phyloP scores from a whole-genome alignment of 345 rosid species.

The Bruguiera sexangula region DNA sequence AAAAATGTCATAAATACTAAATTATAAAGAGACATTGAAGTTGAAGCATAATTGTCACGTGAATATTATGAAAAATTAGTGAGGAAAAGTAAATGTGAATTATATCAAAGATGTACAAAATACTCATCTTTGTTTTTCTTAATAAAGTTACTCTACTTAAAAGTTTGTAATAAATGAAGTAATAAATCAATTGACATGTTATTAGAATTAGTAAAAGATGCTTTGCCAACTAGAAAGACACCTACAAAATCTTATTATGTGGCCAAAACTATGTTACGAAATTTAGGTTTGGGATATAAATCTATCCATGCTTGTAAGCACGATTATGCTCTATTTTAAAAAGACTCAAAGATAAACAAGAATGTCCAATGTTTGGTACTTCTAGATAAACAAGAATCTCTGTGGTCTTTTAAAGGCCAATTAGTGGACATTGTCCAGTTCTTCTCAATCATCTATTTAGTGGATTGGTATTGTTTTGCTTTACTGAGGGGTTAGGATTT shows the following conservation, averaged over 20 bases:
- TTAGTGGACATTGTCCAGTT: no score
- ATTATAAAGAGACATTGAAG: background rate
- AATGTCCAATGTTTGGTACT: no score
- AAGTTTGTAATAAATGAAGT: constrained; percentile 1
- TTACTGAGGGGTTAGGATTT: no score
- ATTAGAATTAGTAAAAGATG: background rate
- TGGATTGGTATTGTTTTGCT: no score
- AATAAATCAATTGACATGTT: background rate
- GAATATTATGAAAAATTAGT: background rate
- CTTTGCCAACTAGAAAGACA: background rate
- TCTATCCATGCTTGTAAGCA: background rate
- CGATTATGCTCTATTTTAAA: background rate
- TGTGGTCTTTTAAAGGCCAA: no score
- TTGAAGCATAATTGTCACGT: background rate
- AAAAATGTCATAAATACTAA: no score
- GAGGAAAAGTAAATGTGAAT: background rate
- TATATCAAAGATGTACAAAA: background rate
- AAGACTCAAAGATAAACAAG: no score
- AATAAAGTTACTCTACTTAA: constrained; percentile 3
- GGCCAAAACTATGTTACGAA: background rate
- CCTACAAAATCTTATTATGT: background rate
- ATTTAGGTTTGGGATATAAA: background rate
- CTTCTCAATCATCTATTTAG: no score
- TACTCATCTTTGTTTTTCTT: background rate
- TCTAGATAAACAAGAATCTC: no score